Base-by-base conservation (phyloP, 225 moss, liverwort and hornwort genomes). In the Bryum argenteum region DNA sequence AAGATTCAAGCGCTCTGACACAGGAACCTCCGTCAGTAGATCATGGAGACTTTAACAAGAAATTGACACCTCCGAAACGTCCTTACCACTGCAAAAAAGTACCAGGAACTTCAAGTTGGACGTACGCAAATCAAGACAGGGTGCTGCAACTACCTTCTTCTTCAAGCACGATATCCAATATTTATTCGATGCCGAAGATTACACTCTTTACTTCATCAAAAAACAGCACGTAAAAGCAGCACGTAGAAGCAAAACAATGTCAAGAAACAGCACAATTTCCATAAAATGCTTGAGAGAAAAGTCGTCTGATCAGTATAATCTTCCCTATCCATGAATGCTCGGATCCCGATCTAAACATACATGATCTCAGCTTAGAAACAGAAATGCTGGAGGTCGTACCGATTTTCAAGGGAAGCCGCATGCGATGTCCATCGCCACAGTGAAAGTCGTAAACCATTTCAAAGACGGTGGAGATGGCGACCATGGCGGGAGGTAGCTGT, bases 231-330 rank as follows among this genome's bases (percentile, higher is more conserved):
- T n/a, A n/a, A n/a, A n/a, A n/a, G n/a, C n/a, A n/a, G n/a, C 61
- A 59, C 33, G 63, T 15, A 22, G 63, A 6, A 69, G 10, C 64
- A 68, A 67, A 62, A 72, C 51, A 19, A 42, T 24, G 40, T 24
- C 55, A 48, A 40, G n/a, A 77, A 13, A 9, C 13, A 1, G 5
- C 57, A 67, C 26, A 61, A 56, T 43, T 23, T 56, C 38, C 16
- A 51, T 69, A 39, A 57, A 65, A 6, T 10, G 7, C 23, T 39
- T 10, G 10, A 54, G n/a, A 24, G 40, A 12, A 19, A 62, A 13
- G 20, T 14, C 11, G 17, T 0, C 42, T 71, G 23, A 75, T 11
- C 19, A 19, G 16, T 33, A 7, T 16, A 16, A 0, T 47, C 63
- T 58, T 42, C 11, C 65, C 45, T 57, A 41, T 41, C 10, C 24